A percentile compares a stretch with the other conserved stretches of the same genome.
These are phyloP conservation scores for Ascochyta viciae-villosae DNA, from an alignment of 2,329 filamentous ascomycete genomes.

Conservation along the genomic window DNA sequence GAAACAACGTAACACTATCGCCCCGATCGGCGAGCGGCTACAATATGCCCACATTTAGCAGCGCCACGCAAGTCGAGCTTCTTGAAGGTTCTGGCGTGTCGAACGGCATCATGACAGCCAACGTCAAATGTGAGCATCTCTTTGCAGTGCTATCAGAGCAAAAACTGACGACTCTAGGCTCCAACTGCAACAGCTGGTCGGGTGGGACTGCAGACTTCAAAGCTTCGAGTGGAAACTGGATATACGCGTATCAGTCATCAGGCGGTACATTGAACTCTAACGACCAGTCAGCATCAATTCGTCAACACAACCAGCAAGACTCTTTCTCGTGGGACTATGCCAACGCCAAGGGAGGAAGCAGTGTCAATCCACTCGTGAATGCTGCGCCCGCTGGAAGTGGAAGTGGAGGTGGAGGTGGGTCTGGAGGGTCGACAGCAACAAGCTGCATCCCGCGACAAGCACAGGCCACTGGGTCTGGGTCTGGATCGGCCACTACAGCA, in stretches of 20 bases:
- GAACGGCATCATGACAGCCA: conserved; percentile 62
- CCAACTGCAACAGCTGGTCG: conserved; percentile 61
- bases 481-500: conserved; percentile 1
- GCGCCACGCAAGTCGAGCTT: conserved; percentile 54
- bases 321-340: conserved; percentile 58
- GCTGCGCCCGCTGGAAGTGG: conserved; percentile 30
- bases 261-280: conserved; percentile 59
- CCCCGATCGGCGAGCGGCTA: conserved; percentile 58
- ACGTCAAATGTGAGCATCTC: conserved; percentile 57
- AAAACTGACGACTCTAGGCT: conserved; percentile 45
- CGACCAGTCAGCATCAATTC: conserved; percentile 52
- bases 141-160: too few species aligned
- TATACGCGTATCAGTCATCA: conserved; percentile 55
- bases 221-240: conserved; percentile 55
- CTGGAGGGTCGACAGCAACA: conserved; percentile 20
- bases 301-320: conserved; percentile 52
- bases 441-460: conserved; percentile 43
- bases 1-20: conserved; percentile 65
- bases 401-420: conserved; percentile 25
- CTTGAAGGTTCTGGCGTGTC: conserved; percentile 62
- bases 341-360: conserved; percentile 58
- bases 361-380: conserved; percentile 52
- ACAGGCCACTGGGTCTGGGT: conserved; percentile 21
- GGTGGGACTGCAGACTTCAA: conserved; percentile 61
- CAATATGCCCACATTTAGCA: conserved; percentile 52